Percentiles rank a stretch among this genome's conserved stretches.
These are phyloP conservation scores for Trichocladium uniseriatum DNA, from an alignment of 495 filamentous ascomycete species.

Conservation along the genomic window DNA sequence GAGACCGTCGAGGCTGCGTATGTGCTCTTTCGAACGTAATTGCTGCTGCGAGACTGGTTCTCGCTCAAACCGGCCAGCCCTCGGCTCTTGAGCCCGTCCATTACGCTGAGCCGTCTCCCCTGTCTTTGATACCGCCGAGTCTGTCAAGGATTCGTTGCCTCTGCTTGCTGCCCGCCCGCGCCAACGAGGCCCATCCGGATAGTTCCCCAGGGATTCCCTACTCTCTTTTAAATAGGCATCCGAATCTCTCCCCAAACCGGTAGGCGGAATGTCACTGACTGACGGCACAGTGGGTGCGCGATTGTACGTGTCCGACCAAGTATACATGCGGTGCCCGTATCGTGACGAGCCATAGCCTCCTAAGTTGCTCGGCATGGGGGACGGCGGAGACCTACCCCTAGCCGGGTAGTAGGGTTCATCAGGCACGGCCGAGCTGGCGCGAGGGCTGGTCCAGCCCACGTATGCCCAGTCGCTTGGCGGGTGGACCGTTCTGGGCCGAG, in stretches of 20 bases:
- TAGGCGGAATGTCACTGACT: slow-evolving; percentile 17
- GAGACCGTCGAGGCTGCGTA: not conserved
- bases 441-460: slow-evolving; percentile 11
- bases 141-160: not conserved
- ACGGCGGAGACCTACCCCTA: slow-evolving; percentile 39
- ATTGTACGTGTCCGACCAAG: slow-evolving; percentile 23
- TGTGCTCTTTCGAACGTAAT: not conserved
- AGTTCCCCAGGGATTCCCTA: not conserved
- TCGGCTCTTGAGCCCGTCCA: too few species aligned
- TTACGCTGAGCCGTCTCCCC: too few species aligned
- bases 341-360: slow-evolving; percentile 19
- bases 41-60: too few species aligned
- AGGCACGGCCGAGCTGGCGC: not conserved
- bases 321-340: slow-evolving; percentile 11
- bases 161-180: not conserved
- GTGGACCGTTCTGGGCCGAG: slow-evolving; percentile 24
- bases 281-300: slow-evolving; percentile 15
- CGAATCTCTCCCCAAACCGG: slow-evolving; percentile 8
- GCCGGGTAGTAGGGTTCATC: slow-evolving; percentile 33
- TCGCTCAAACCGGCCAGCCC: too few species aligned
- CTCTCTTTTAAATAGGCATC: not conserved
- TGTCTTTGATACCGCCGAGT: not conserved
- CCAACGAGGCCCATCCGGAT: not conserved
- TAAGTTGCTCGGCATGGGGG: slow-evolving; percentile 34
- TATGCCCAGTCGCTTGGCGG: slow-evolving; percentile 29